Conservation (phyloP, 2,329 filamentous ascomycete species). For the Phyllosticta capitalensis region DNA sequence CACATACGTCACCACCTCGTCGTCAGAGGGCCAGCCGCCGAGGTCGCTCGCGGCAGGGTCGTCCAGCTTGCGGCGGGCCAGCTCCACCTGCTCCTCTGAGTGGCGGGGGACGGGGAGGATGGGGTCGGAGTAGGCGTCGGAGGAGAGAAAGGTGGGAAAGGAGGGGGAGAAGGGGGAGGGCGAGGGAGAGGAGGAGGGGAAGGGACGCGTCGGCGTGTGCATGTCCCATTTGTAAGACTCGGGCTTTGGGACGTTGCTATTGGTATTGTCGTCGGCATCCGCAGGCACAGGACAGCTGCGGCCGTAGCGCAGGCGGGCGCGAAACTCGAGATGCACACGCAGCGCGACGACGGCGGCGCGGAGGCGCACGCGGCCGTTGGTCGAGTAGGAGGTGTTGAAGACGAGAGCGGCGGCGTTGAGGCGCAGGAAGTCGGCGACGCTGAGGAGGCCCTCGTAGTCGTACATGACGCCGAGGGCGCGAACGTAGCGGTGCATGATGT, state of each 20-base stretch:
- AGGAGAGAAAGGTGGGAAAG: background rate
- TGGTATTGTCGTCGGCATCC: background rate
- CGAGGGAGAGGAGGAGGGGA: background rate
- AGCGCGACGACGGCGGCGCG: conserved; percentile 30
- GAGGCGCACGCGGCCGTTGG: conserved; percentile 38
- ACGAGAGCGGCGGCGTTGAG: background rate
- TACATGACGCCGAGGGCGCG: conserved; percentile 52
- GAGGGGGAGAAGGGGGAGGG: background rate
- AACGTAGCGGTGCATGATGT: conserved; percentile 50
- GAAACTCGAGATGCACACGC: conserved; percentile 32
- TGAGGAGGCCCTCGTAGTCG: conserved; percentile 53
- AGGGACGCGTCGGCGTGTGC: no score
- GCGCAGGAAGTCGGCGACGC: background rate
- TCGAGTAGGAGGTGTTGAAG: background rate
- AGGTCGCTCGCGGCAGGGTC: conserved; percentile 19
- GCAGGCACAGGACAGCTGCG: background rate
- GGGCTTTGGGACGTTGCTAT: conserved; percentile 7
- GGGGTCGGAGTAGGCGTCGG: background rate
- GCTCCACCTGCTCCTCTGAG: conserved; percentile 21
- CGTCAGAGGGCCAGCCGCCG: conserved; percentile 35
- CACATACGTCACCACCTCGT: conserved; percentile 29
- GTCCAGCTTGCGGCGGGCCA: conserved; percentile 25
- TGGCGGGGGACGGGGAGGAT: background rate
- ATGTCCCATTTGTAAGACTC: background rate
- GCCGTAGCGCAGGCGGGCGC: background rate